These are phyloP conservation scores for Botryotinia narcissicola DNA, from an alignment of 2,329 filamentous ascomycete genomes.

Conservation along the genomic window DNA sequence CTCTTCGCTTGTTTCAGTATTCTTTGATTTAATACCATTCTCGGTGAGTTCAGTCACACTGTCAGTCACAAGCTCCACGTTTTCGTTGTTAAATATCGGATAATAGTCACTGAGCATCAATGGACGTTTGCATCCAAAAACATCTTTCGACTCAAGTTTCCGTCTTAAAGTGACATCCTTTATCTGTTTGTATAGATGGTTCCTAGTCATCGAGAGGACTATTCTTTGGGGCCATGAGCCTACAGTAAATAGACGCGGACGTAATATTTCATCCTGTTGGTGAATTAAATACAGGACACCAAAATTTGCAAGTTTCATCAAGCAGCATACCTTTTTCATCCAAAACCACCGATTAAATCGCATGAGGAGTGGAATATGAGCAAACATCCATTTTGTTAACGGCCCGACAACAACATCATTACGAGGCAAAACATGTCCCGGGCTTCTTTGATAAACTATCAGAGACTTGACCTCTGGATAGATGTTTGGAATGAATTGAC, in stretches of 20 bases:
- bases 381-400: slow-evolving; percentile 16
- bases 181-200: slow-evolving; percentile 1
- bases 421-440: slow-evolving; percentile 4
- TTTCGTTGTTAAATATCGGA: background rate
- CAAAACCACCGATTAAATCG: background rate
- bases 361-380: background rate
- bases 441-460: slow-evolving; percentile 13
- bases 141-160: slow-evolving; percentile 7
- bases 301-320: background rate
- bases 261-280: background rate
- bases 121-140: slow-evolving; percentile 11
- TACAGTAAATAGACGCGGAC: background rate
- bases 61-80: slow-evolving; percentile 7
- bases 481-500: slow-evolving; percentile 9
- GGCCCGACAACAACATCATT: background rate
- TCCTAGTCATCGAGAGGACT: background rate
- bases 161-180: slow-evolving; percentile 2
- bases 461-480: background rate
- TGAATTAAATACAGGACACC: background rate
- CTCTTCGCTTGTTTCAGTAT: background rate
- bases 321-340: background rate
- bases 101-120: slow-evolving; percentile 6
- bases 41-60: background rate
- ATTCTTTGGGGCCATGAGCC: slow-evolving; percentile 1
- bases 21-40: background rate